phyloP scores from a whole-genome alignment of 2,329 filamentous ascomycete species.

The Talaromyces sp. region DNA sequence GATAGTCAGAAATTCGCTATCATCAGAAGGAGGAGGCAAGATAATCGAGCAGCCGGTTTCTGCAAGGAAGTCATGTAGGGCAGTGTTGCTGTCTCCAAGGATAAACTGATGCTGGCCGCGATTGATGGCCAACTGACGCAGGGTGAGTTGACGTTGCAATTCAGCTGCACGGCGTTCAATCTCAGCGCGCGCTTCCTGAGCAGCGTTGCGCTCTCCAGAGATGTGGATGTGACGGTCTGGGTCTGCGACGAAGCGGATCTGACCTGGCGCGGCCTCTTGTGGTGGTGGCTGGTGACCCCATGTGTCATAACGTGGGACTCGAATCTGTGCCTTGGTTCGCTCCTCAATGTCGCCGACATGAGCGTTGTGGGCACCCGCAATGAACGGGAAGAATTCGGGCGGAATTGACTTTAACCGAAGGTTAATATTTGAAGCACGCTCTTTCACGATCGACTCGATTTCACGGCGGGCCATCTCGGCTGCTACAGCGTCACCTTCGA shows the following conservation, averaged over 20 bases:
- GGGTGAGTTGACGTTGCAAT: constrained; percentile 70
- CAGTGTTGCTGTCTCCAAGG: constrained; percentile 76
- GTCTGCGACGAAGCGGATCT: constrained; percentile 70
- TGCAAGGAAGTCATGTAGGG: constrained; percentile 80
- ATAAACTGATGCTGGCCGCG: constrained; percentile 93
- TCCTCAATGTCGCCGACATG: constrained; percentile 67
- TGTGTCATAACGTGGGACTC: constrained; percentile 77
- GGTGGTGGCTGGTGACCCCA: constrained; percentile 69
- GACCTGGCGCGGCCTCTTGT: constrained; percentile 59
- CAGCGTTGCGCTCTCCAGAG: constrained; percentile 78
- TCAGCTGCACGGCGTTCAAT: constrained; percentile 77
- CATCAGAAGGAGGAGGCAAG: constrained; percentile 70
- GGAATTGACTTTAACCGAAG: constrained; percentile 81
- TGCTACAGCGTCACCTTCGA: constrained; percentile 89
- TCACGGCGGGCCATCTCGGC: constrained; percentile 79
- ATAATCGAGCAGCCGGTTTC: constrained; percentile 90
- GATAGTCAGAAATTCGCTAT: constrained; percentile 80
- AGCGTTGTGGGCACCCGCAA: constrained; percentile 74
- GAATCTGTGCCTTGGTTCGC: constrained; percentile 72
- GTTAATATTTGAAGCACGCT: constrained; percentile 78
- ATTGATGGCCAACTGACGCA: constrained; percentile 79
- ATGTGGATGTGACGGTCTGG: constrained; percentile 77
- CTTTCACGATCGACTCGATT: constrained; percentile 83
- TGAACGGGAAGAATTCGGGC: constrained; percentile 91
- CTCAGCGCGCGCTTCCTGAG: constrained; percentile 74